Base-by-base conservation (phyloP, 1,284 basidiomycete species). In the Psilocybe mexicana region DNA sequence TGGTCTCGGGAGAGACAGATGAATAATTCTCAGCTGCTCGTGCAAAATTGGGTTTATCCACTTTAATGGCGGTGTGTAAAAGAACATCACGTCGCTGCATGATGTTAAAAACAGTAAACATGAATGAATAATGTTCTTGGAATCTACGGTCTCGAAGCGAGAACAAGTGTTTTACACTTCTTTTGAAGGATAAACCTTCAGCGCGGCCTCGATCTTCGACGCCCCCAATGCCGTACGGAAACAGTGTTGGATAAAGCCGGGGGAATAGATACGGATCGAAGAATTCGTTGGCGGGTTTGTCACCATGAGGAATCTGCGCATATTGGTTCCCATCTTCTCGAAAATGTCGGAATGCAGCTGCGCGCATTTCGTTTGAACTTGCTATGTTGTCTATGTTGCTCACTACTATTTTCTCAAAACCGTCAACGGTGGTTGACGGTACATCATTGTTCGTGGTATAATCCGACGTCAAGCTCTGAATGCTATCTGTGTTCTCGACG, bases 161-260 rank as follows among this genome's bases (percentile, higher is more conserved):
- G 6, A 75, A 64, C 0, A 71, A 52, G 54, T 74, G 69, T 33
- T 67, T 68, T 0, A 72, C 61, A 43, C 74, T 70, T 1, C 54
- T 30, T 47, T 71, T 66, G 18, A 74, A 50, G 1, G 66, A 67
- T 0, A 76, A 4, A 1, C 45, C 12, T 0, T 36, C 33, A 1
- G 3, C 14, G 1, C 72, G 48, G 10, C 24, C 24, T 0, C 26
- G n/a, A 50, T 77, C 62, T 47, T 76, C 71, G 53, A 72, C 69
- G 0, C 74, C 76, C 1, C 76, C 75, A 8, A 73, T 61, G 1
- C 76, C 74, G 61, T 71, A 76, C 0, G 73, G 76, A 60, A 74
- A 76, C 4, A 76, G 59, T 10, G 70, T 71, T 0, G 73, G 73
- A 61, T 72, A 75, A 8, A 74, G 69, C 58, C 61, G 64, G 1